Evolutionary conservation across 768 basidiomycete species (phyloP), one percentile per base, ranked within the genome.

Genomic region (Auriscalpium microsporum): DNA sequence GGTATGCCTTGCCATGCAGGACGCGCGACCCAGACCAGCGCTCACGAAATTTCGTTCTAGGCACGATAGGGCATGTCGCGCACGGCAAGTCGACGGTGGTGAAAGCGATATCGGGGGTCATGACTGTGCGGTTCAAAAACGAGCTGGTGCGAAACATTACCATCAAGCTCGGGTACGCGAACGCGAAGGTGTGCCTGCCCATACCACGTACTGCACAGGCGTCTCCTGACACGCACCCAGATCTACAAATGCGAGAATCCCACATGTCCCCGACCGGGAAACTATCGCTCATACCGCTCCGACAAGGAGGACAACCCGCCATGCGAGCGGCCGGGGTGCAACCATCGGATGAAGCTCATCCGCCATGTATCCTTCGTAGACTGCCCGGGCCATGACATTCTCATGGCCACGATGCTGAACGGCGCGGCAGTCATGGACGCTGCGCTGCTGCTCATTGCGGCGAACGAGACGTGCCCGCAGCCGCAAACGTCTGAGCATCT

Each of bases 371-470:
- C 95, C 3, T 99, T 99, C 72, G 96, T 99, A 67, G 96, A 99
- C 71, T 93, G 88, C 64, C 92, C 90, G 1, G 91, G 94, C 58
- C 94, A 95, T 82, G 94, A 97, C 72, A 98, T 99, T 84, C 85
- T 99, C 71, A 99, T 99, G 96, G 96, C 96, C 50, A 99, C 95
- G 61, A 99, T 99, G 96, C 78, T 99, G 63, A 98, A 98, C 79
- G 96, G 95, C 71, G 96, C 96, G 44, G 96, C 96, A 10, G 95
- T 98, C 77, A 99, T 98, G 96, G 94, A 98, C 72, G 96, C 94
- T 53, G 96, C 96, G 5, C 76, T 98, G 0, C 79, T 99, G 1
- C 85, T 99, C 53, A 83, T 99, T 56, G 96, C 96, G 19, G 96
- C 90, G 33, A 99, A 99, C 73, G 96, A 99, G 78, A 91, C 93